phyloP scores from a whole-genome alignment of 495 filamentous ascomycete species.

The Tetracladium marchalianum region DNA sequence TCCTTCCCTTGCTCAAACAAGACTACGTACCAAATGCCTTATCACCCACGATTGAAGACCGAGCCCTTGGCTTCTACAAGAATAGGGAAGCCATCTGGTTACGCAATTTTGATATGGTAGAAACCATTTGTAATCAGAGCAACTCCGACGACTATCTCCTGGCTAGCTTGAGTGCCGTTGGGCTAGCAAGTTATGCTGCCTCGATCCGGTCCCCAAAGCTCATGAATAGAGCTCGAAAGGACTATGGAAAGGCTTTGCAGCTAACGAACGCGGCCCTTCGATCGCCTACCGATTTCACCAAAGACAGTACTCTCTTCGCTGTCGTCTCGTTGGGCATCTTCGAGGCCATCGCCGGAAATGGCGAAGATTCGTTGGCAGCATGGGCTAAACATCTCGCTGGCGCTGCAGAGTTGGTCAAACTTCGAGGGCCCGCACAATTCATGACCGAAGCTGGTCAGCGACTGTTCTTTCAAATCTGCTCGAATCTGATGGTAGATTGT shows the following conservation, averaged over 20 bases:
- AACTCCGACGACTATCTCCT: constrained; percentile 29
- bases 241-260: constrained; percentile 38
- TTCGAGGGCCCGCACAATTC: constrained; percentile 48
- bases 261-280: constrained; percentile 43
- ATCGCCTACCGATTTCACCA: constrained; percentile 41
- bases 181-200: constrained; percentile 40
- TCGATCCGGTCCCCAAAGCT: constrained; percentile 26
- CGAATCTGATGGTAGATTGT: constrained; percentile 32
- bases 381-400: constrained; percentile 54
- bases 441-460: constrained; percentile 40
- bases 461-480: constrained; percentile 48
- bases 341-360: constrained; percentile 40
- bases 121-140: constrained; percentile 14
- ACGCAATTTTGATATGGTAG: constrained; percentile 22
- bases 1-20: background rate
- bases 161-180: constrained; percentile 37
- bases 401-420: constrained; percentile 42
- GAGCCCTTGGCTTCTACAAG: constrained; percentile 35
- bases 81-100: constrained; percentile 28
- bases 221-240: constrained; percentile 28
- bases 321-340: constrained; percentile 52
- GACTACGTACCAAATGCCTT: background rate
- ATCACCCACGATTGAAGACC: constrained; percentile 22
- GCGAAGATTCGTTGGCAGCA: constrained; percentile 32
- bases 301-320: constrained; percentile 52